phyloP scores from a whole-genome alignment of 345 rosid species.

The Moricandia moricandioides region DNA sequence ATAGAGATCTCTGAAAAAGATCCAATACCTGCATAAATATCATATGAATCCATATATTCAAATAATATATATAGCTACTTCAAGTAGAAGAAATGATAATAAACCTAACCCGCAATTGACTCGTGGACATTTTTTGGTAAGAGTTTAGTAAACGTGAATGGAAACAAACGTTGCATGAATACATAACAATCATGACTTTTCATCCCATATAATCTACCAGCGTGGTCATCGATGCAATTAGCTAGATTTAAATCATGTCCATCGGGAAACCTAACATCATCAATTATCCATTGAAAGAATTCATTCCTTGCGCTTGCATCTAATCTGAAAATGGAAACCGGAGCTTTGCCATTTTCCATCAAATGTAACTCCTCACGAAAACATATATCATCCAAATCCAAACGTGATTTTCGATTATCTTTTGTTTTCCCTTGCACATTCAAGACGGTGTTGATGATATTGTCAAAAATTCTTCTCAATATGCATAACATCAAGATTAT shows the following conservation, averaged over 20 bases:
- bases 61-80: neutral
- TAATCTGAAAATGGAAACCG: too few relatives aligned
- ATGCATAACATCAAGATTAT: too few relatives aligned
- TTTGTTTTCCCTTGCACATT: neutral
- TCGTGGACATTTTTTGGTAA: neutral
- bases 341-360: too few relatives aligned
- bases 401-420: too few relatives aligned
- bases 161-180: too few relatives aligned
- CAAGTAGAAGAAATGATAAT: neutral
- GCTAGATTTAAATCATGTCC: too few relatives aligned
- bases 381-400: too few relatives aligned
- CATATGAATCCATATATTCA: neutral
- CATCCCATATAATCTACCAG: too few relatives aligned
- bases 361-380: neutral
- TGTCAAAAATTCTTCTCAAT: neutral
- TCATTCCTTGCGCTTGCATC: too few relatives aligned
- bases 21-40: neutral
- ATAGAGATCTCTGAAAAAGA: neutral
- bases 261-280: too few relatives aligned
- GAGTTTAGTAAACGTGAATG: neutral
- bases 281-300: neutral
- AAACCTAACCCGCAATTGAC: neutral
- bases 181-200: too few relatives aligned
- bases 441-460: neutral
- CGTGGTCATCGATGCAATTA: too few relatives aligned